Conservation (phyloP, 208 protist species). For the Leishmania tropica region DNA sequence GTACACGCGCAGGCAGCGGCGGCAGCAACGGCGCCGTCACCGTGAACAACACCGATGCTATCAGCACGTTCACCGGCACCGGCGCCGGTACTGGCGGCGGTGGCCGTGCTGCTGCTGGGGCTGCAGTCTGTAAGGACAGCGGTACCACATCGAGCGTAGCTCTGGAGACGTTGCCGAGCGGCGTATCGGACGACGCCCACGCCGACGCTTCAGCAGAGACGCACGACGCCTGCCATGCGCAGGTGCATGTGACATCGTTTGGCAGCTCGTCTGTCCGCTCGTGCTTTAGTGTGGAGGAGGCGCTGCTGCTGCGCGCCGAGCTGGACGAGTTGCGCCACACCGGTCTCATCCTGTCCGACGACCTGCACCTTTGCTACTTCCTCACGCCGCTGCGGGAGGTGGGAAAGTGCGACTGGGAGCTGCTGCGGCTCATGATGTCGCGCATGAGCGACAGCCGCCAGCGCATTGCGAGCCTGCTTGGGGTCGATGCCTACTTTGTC, state of each 20-base stretch:
- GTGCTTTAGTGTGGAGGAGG: slow-evolving; percentile 84
- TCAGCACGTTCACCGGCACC: too few species aligned
- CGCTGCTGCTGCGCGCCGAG: slow-evolving; percentile 68
- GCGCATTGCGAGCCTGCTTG: slow-evolving; percentile 76
- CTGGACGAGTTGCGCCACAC: slow-evolving; percentile 65
- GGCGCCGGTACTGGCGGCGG: too few species aligned
- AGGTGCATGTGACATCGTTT: slow-evolving; percentile 63
- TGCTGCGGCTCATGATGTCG: slow-evolving; percentile 64
- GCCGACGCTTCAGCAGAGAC: not conserved
- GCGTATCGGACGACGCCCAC: too few species aligned
- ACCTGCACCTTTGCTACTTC: slow-evolving; percentile 92
- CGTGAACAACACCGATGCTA: too few species aligned
- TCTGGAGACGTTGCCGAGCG: not conserved
- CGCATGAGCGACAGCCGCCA: slow-evolving; percentile 70
- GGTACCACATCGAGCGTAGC: not conserved
- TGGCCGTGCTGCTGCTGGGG: not conserved
- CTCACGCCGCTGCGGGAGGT: slow-evolving; percentile 84
- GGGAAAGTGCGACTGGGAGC: slow-evolving; percentile 72
- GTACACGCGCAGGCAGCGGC: not conserved
- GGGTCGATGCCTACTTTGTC: slow-evolving; percentile 79
- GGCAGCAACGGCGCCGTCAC: not conserved
- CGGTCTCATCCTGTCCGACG: slow-evolving; percentile 85
- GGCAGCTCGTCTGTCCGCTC: slow-evolving; percentile 77
- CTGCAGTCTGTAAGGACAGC: not conserved
- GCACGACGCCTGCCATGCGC: not conserved